Evolutionary conservation across 108 stramenopile species (phyloP).

Genomic region (Discostella stelligeroides): DNA sequence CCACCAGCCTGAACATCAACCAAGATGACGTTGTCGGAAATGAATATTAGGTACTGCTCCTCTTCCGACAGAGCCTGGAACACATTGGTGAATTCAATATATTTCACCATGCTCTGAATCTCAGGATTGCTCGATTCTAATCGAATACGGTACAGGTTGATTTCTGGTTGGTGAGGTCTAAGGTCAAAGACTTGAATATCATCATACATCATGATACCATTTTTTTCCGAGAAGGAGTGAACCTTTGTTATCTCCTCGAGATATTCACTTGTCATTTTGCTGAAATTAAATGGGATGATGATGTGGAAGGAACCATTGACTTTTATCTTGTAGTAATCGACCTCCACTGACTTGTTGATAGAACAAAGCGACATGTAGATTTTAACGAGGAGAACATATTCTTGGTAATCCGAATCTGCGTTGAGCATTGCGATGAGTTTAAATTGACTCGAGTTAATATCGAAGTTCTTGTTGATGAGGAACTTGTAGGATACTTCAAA

Average conservation of each 20-base stretch:
- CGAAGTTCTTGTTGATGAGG: conserved; percentile 56
- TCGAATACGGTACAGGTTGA: conserved; percentile 53
- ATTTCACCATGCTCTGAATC: conserved; percentile 61
- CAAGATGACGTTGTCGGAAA: conserved; percentile 52
- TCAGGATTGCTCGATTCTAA: conserved; percentile 36
- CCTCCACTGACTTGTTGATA: conserved; percentile 63
- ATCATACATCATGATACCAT: conserved; percentile 57
- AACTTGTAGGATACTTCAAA: conserved; percentile 61
- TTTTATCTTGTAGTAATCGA: conserved; percentile 62
- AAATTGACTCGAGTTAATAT: conserved; percentile 45
- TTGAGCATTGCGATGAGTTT: conserved; percentile 55
- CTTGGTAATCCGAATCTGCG: conserved; percentile 54
- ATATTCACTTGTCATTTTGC: conserved; percentile 55
- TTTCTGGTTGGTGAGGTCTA: conserved; percentile 58
- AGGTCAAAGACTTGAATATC: conserved; percentile 56
- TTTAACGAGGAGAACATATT: conserved; percentile 57
- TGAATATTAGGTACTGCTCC: conserved; percentile 60
- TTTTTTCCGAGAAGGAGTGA: conserved; percentile 53
- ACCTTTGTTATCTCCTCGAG: conserved; percentile 45
- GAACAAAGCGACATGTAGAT: conserved; percentile 62
- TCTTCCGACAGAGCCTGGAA: conserved; percentile 39
- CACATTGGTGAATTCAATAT: conserved; percentile 57
- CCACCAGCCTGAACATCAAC: conserved; percentile 35
- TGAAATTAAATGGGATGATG: conserved; percentile 54
- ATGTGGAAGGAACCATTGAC: conserved; percentile 50